Base-by-base conservation (phyloP, 495 filamentous ascomycete genomes). In the Aspergillus sclerotioniger region DNA sequence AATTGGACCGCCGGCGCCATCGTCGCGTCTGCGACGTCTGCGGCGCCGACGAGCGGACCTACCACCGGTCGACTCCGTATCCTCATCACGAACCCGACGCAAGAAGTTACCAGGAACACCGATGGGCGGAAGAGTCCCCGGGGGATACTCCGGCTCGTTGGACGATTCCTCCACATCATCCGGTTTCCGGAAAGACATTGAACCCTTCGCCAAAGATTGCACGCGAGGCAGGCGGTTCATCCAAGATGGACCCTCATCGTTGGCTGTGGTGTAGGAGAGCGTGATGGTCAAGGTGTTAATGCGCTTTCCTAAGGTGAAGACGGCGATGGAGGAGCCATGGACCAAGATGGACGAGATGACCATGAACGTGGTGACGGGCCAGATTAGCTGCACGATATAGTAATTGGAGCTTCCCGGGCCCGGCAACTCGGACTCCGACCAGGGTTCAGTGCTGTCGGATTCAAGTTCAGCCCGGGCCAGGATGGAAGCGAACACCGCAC, bases 241-340 rank as follows among this genome's bases (percentile, higher is more conserved):
- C 95, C 95, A 99, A 17, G 82, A 84, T 2, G 91, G 91, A 6
- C 90, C 90, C 6, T 97, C 92, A 63, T 96, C 93, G 53, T 87
- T 88, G 54, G 88, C 92, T 62, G 84, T 79, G 0, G 95, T 98
- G 75, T 96, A 98, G 0, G 95, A 98, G 80, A 98, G 88, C 12
- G 94, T 96, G 50, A 99, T 82, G 10, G 90, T 90, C 59, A 99
- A 79, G 3, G 95, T 98, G 73, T 99, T 98, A 80, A 99, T 98
- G 48, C 88, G 94, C 71, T 98, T 99, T 49, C 95, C 95, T 8
- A 99, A 83, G 0, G 95, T 98, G 67, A 99, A 99, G 12, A 99
- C 95, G 8, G 95, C 95, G 68, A 99, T 90, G 0, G 95, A 99
- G 28, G 93, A 97, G 8, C 95, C 95, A 68, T 99, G 95, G 5